These are phyloP conservation scores for Phalaenopsis equestris DNA, from an alignment of 106 monocot species.

Conservation along the genomic window DNA sequence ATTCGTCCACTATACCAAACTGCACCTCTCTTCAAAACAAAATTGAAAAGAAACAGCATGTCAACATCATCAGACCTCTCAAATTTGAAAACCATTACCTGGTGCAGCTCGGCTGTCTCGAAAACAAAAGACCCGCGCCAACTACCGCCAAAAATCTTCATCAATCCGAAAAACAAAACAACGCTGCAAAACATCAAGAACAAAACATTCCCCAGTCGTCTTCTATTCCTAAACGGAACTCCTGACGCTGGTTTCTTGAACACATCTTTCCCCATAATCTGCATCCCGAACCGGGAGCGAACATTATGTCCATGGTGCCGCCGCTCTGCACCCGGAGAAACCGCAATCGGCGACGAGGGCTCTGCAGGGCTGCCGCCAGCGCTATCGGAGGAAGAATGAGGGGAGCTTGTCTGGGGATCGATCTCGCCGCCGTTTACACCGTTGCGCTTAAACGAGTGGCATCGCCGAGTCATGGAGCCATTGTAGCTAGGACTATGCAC, in stretches of 20 bases:
- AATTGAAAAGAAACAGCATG: not conserved
- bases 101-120: constrained; percentile 10
- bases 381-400: constrained; percentile 24
- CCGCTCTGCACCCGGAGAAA: constrained; percentile 8
- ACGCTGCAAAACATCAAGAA: constrained; percentile 65
- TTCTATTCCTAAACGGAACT: constrained; percentile 37
- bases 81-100: constrained; percentile 22
- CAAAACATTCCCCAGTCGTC: constrained; percentile 49
- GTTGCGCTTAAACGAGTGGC: constrained; percentile 57
- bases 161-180: constrained; percentile 55
- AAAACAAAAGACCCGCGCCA: constrained; percentile 21
- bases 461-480: constrained; percentile 50
- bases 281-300: constrained; percentile 37
- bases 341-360: not conserved
- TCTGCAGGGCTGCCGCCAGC: constrained; percentile 8
- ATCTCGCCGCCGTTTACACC: constrained; percentile 26
- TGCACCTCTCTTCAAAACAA: not conserved
- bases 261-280: constrained; percentile 19
- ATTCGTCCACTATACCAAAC: no score
- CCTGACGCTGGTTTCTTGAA: constrained; percentile 29
- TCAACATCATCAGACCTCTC: not conserved
- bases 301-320: constrained; percentile 17
- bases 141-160: constrained; percentile 56
- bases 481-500: constrained; percentile 39
- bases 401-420: constrained; percentile 72